phyloP scores from a whole-genome alignment of 768 basidiomycete species.

The Pleurotus eryngii region DNA sequence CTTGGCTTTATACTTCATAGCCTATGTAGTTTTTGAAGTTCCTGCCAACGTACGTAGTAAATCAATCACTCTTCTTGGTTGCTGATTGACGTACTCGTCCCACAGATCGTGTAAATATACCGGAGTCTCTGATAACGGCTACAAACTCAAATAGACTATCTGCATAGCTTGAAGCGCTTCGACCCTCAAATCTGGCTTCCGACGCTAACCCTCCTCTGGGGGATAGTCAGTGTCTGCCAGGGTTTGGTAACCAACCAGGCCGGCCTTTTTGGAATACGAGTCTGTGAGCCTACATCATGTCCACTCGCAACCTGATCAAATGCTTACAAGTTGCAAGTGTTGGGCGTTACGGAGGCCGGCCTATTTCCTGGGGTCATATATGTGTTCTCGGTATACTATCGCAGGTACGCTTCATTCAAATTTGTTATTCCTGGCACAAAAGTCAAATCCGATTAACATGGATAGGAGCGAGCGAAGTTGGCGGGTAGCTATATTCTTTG shows the following conservation, averaged over 20 bases:
- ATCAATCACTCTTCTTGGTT: too few relatives aligned
- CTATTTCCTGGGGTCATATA: slow-evolving; percentile 57
- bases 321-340: slow-evolving; percentile 29
- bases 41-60: slow-evolving; percentile 47
- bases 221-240: slow-evolving; percentile 50
- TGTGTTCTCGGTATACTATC: slow-evolving; percentile 58
- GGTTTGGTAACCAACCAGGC: slow-evolving; percentile 53
- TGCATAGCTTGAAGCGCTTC: slow-evolving; percentile 49
- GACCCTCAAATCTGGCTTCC: slow-evolving; percentile 62
- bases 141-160: too few relatives aligned
- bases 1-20: slow-evolving; percentile 57
- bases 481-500: slow-evolving; percentile 62
- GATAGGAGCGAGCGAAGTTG: slow-evolving; percentile 53
- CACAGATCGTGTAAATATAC: slow-evolving; percentile 38
- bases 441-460: not conserved
- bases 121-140: not conserved
- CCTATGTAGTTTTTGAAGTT: slow-evolving; percentile 59
- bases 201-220: slow-evolving; percentile 57
- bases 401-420: slow-evolving; percentile 26
- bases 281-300: slow-evolving; percentile 31
- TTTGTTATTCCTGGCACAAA: not conserved
- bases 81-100: not conserved
- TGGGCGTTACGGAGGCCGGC: slow-evolving; percentile 59
- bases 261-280: slow-evolving; percentile 52
- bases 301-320: not conserved